phyloP scores from a whole-genome alignment of 2,329 filamentous ascomycete genomes.

The Colletotrichum graminicola region DNA sequence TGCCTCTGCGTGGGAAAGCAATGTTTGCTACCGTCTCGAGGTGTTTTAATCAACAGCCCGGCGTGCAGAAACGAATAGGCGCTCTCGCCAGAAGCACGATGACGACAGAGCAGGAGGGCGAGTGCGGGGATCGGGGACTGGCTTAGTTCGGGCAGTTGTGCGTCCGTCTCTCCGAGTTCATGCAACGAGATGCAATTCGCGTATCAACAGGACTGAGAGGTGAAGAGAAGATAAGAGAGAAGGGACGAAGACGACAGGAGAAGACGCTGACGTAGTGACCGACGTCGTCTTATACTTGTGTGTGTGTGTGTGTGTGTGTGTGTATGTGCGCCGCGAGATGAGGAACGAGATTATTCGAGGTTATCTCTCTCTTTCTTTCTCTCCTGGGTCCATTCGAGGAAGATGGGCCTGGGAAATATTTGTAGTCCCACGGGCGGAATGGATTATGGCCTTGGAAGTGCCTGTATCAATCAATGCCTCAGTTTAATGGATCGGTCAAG shows the following conservation, averaged over 20 bases:
- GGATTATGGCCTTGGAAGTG: conserved; percentile 4
- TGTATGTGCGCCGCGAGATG: neutral
- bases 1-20: conserved; percentile 9
- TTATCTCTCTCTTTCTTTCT: conserved; percentile 9
- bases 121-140: conserved; percentile 28
- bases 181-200: conserved; percentile 13
- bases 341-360: conserved; percentile 5
- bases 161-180: conserved; percentile 12
- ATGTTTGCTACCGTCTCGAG: conserved; percentile 18
- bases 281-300: neutral
- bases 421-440: conserved; percentile 27
- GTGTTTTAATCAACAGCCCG: conserved; percentile 22
- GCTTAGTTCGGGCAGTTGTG: conserved; percentile 10
- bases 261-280: conserved; percentile 22
- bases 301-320: neutral
- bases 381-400: conserved; percentile 11
- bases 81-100: conserved; percentile 37
- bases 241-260: conserved; percentile 1
- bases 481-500: conserved; percentile 29
- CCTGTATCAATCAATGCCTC: conserved; percentile 31
- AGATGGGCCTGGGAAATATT: conserved; percentile 28
- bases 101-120: conserved; percentile 34
- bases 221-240: neutral
- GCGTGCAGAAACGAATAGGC: conserved; percentile 13
- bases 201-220: conserved; percentile 1